Base-by-base conservation (phyloP, 2,329 filamentous ascomycete species). In the Ploettnerulaceae sp. region DNA sequence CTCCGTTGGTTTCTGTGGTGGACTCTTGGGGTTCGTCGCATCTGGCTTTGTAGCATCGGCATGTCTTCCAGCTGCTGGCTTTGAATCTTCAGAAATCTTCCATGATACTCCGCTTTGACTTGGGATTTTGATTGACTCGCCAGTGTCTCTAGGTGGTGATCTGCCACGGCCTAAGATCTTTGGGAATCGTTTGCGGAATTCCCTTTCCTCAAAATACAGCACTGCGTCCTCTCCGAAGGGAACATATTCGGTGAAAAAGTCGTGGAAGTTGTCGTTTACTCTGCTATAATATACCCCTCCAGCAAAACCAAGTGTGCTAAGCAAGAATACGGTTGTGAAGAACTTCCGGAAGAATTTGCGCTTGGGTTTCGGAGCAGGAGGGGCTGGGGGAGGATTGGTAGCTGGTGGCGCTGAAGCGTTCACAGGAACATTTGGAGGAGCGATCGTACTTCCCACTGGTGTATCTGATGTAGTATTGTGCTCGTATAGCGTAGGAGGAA, bases 231-330 rank as follows among this genome's bases (percentile, higher is more conserved):
- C 93, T 61, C 90, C 93, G 58, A 86, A 95, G 17, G 93, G 93
- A 14, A 98, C 71, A 67, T 91, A 98, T 70, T 96, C 90, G 61
- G 90, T 97, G 71, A 98, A 98, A 74, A 96, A 93, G 69, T 98
- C 93, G 70, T 98, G 91, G 77, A 97, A 98, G 70, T 89, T 95
- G 73, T 98, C 93, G 64, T 85, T 95, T 68, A 93, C 77, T 55
- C 95, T 81, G 45, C 93, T 91, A 68, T 95, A 93, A 75, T 86
- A 95, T 45, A 96, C 83, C 57, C 91, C 89, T 55, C 89, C 89
- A 46, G 79, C 86, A 61, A 95, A 98, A 29, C 85, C 82, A 34
- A 94, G 68, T 5, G 81, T 80, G 20, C 86, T 82, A 21, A 96
- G 77, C 34, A 95, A 69, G 52, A 90, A 71, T 38, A 96, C 69